These are phyloP conservation scores for Xylaria sp. DNA, from an alignment of 2,329 filamentous ascomycete species.

Conservation along the genomic window DNA sequence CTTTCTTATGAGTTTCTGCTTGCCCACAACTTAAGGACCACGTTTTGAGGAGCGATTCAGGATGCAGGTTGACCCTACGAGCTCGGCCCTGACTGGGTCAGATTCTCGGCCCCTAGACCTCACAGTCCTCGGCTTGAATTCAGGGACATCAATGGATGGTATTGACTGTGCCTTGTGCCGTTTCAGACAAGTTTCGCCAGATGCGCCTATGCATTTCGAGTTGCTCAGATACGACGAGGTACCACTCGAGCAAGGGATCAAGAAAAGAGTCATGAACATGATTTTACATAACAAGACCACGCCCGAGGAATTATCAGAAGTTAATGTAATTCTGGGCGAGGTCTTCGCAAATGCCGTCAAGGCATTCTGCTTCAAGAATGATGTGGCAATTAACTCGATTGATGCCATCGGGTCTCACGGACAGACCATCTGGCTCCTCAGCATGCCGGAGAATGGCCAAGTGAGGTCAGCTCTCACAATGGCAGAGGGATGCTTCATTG, in stretches of 20 bases:
- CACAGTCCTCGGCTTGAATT: constrained; percentile 65
- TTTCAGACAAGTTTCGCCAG: constrained; percentile 64
- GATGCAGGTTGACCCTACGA: constrained; percentile 10
- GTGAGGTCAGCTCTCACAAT: constrained; percentile 63
- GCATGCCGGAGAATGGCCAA: constrained; percentile 61
- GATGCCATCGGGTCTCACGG: constrained; percentile 68
- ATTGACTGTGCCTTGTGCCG: constrained; percentile 69
- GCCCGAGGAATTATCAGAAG: constrained; percentile 64
- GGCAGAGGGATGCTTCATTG: constrained; percentile 67
- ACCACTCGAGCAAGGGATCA: constrained; percentile 63
- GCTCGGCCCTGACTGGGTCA: not conserved
- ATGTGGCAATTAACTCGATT: constrained; percentile 57
- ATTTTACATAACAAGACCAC: constrained; percentile 65
- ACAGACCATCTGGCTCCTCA: constrained; percentile 67
- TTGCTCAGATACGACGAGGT: constrained; percentile 68
- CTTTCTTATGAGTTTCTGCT: not conserved
- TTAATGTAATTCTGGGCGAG: constrained; percentile 68
- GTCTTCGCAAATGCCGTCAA: constrained; percentile 64
- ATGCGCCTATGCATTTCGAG: constrained; percentile 65
- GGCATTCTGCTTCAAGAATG: constrained; percentile 59
- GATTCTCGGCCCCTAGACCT: constrained; percentile 55
- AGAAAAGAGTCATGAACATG: constrained; percentile 67
- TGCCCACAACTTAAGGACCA: not conserved
- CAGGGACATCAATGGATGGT: constrained; percentile 65
- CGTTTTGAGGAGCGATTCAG: not conserved